Conservation (phyloP, 2,329 filamentous ascomycete species). For the Colletotrichum sp. region DNA sequence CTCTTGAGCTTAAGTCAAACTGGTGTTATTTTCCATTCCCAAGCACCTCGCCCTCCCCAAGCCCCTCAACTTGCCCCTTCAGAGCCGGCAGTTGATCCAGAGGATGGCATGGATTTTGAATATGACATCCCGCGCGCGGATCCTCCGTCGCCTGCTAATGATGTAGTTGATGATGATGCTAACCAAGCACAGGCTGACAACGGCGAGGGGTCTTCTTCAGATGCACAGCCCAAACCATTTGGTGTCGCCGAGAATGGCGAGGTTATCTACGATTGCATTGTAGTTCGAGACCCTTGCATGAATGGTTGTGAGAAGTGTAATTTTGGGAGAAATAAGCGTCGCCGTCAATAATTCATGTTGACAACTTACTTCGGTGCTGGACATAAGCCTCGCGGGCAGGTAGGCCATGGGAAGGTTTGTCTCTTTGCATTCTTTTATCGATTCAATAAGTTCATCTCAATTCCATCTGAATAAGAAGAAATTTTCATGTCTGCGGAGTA, state of each 20-base stretch:
- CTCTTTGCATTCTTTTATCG: background rate
- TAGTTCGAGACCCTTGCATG: background rate
- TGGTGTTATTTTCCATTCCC: background rate
- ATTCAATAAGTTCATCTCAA: background rate
- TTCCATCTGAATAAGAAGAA: background rate
- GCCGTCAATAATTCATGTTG: background rate
- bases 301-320: background rate
- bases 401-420: background rate
- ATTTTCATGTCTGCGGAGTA: background rate
- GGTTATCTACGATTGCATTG: background rate
- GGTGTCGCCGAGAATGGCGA: background rate
- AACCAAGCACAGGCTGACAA: background rate
- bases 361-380: background rate
- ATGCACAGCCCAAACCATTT: background rate
- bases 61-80: background rate
- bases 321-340: background rate
- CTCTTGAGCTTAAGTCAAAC: background rate
- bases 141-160: background rate
- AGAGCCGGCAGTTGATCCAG: background rate
- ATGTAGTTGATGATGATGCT: background rate
- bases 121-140: background rate
- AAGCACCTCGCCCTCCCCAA: background rate
- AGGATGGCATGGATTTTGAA: background rate
- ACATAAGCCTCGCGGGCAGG: background rate
- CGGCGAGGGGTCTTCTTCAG: background rate